phyloP scores from a whole-genome alignment of 495 filamentous ascomycete genomes.

The Lasiosphaeria ovina region DNA sequence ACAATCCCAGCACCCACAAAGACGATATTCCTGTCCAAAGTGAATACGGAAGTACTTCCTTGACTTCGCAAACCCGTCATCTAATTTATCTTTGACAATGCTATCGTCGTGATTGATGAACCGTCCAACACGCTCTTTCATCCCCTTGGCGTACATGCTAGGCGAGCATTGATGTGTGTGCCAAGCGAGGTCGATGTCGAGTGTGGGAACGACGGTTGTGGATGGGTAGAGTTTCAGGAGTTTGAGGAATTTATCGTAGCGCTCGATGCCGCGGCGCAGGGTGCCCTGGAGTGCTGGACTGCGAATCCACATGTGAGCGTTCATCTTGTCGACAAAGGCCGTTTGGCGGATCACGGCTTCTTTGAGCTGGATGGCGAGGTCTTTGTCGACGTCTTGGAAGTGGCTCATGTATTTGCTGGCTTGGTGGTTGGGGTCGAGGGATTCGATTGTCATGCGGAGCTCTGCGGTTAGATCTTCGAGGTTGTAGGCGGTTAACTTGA shows the following conservation, averaged over 20 bases:
- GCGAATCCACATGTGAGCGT: constrained; percentile 12
- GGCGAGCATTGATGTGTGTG: constrained; percentile 14
- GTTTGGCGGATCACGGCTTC: constrained; percentile 12
- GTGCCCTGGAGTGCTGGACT: not conserved
- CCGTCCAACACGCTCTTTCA: constrained; percentile 8
- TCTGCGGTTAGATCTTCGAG: not conserved
- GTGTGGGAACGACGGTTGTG: constrained; percentile 6
- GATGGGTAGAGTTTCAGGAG: constrained; percentile 5
- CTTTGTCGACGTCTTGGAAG: not conserved
- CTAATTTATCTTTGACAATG: not conserved
- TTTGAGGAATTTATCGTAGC: constrained; percentile 10
- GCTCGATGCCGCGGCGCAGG: constrained; percentile 3
- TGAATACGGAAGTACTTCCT: constrained; percentile 2
- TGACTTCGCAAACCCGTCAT: constrained; percentile 1
- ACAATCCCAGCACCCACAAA: constrained; percentile 13
- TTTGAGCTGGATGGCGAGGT: constrained; percentile 8
- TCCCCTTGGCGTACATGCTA: constrained; percentile 2
- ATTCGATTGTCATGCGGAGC: not conserved
- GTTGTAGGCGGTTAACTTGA: not conserved
- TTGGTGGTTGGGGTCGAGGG: not conserved
- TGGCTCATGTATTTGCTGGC: not conserved
- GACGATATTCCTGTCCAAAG: constrained; percentile 4
- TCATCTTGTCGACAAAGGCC: constrained; percentile 15
- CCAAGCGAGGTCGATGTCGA: constrained; percentile 14
- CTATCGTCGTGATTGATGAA: constrained; percentile 12